Base-by-base conservation (phyloP, 768 basidiomycete species). In the Bullera alba region DNA sequence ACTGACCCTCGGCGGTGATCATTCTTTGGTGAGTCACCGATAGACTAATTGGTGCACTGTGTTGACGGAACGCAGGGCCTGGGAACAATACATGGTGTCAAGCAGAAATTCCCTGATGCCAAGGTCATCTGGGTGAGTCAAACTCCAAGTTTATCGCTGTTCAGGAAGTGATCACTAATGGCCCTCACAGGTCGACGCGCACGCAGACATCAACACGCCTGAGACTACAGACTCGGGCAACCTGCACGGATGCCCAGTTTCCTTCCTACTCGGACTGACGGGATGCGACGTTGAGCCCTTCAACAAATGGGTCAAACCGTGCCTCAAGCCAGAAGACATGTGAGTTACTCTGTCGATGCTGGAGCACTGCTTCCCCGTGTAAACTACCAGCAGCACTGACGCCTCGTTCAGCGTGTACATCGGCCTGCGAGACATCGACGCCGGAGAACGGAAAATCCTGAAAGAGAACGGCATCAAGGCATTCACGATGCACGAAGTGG, bases 231-330 rank as follows among this genome's bases (percentile, higher is more conserved):
- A 71, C 42, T 67, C 64, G 80, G 93, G 93, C 26, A 96, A 97
- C 74, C 84, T 99, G 39, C 95, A 99, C 74, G 95, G 95, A 54
- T 96, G 95, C 85, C 95, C 95, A 19, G 80, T 97, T 37, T 88
- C 95, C 4, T 97, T 97, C 80, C 81, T 99, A 43, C 70, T 87
- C 73, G 71, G 79, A 74, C 69, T 84, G 15, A 58, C 65, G 16
- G 76, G 76, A 4, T 73, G 73, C 12, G 65, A 73, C 38, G 71
- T 75, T 26, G 69, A 68, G 27, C 76, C 76, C 1, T 72, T 70
- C 63, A 65, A 65, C 42, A 51, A 63, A 50, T 84, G 83, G 81
- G 65, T 83, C 45, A 57, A 81, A 81, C 69, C 82, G 82, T 30
- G 65, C 75, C 78, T 97, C 29, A 81, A 76, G 69, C 76, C 87